Conservation (phyloP, 371 early-diverging fungal species). For the Apophysomyces variabilis region DNA sequence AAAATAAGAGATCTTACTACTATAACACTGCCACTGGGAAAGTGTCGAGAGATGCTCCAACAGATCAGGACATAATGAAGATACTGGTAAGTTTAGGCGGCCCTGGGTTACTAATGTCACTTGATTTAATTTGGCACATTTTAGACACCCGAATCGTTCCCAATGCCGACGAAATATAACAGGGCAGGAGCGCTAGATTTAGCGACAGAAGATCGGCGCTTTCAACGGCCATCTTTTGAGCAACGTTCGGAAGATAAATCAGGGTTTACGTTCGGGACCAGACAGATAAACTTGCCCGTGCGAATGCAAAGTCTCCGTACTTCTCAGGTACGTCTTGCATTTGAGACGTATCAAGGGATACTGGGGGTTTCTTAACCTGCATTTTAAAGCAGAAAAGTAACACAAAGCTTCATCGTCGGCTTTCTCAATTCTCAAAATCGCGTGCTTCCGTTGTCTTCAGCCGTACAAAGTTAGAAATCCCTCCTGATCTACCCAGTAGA, state of each 20-base stretch:
- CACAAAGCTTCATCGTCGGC: conserved; percentile 3
- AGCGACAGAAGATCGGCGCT: not conserved
- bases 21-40: conserved; percentile 85
- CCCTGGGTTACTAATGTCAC: not conserved
- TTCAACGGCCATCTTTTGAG: not conserved
- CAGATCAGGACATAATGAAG: conserved; percentile 67
- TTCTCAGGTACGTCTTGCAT: conserved; percentile 9
- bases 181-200: not conserved
- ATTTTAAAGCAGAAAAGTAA: conserved; percentile 6
- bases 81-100: conserved; percentile 55
- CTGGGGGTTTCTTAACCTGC: conserved; percentile 6
- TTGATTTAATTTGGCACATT: not conserved
- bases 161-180: conserved; percentile 2
- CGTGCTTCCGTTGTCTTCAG: conserved; percentile 8
- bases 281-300: conserved; percentile 11
- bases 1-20: conserved; percentile 83
- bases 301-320: conserved; percentile 11
- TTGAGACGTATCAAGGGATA: conserved; percentile 3
- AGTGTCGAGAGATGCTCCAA: conserved; percentile 88
- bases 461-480: conserved; percentile 5
- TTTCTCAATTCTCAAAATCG: conserved; percentile 7
- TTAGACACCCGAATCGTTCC: conserved; percentile 1
- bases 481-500: conserved; percentile 6
- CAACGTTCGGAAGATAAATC: not conserved
- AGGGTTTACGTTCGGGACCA: not conserved